Percentiles rank a stretch among this genome's conserved stretches.
Evolutionary conservation across 352 stramenopile genomes (phyloP).

Genomic region (Globisporangium spinosum): DNA sequence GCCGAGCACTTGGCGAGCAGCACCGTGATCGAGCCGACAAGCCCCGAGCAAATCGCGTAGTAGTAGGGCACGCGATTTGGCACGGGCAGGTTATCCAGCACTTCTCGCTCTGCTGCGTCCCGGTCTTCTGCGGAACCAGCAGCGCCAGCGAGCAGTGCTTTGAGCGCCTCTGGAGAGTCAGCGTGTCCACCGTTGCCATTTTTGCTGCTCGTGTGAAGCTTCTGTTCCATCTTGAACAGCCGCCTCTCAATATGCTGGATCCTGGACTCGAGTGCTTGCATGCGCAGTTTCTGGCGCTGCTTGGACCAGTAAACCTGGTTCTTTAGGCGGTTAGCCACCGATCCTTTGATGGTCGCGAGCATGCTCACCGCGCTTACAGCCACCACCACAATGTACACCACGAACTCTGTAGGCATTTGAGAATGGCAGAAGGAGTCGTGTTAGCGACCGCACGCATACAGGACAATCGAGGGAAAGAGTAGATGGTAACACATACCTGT

Average conservation of each 20-base stretch:
- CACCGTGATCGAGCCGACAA: conserved; percentile 82
- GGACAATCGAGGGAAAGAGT: not conserved
- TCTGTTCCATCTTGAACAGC: conserved; percentile 63
- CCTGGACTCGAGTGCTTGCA: conserved; percentile 68
- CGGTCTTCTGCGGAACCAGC: not conserved
- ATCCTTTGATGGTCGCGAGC: conserved; percentile 88
- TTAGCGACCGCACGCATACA: not conserved
- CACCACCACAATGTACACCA: conserved; percentile 79
- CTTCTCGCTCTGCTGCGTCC: not conserved
- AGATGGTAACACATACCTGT: conserved; percentile 32
- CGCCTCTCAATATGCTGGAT: conserved; percentile 67
- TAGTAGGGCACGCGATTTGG: conserved; percentile 70
- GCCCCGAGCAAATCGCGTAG: conserved; percentile 84
- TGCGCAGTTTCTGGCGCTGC: conserved; percentile 74
- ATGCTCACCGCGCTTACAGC: conserved; percentile 74
- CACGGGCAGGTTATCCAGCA: conserved; percentile 3
- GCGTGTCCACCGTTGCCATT: not conserved
- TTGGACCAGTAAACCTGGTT: conserved; percentile 85
- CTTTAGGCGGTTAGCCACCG: conserved; percentile 77
- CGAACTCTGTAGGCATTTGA: conserved; percentile 33
- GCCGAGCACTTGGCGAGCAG: conserved; percentile 83
- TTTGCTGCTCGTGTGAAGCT: conserved; percentile 34
- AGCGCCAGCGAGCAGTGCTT: not conserved
- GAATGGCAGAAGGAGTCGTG: not conserved
- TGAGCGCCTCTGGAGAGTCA: conserved; percentile 1